These are phyloP conservation scores for Castanea crenata DNA, from an alignment of 306 rosid species.

Conservation along the genomic window DNA sequence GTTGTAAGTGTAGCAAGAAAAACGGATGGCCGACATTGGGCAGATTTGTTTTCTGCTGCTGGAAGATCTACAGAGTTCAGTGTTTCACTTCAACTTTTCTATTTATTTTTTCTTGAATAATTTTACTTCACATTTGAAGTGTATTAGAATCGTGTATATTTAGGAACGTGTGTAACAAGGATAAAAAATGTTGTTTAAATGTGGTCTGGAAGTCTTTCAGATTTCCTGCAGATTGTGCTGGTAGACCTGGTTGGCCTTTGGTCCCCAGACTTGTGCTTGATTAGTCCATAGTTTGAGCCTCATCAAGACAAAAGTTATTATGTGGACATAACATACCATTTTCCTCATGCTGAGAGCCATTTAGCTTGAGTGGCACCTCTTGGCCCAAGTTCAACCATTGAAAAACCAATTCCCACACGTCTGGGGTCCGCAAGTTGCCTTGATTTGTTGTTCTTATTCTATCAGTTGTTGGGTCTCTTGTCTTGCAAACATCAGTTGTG, in stretches of 20 bases:
- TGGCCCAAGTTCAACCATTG: no score
- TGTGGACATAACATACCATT: neutral
- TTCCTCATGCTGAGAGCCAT: no score
- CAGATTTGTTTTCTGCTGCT: constrained; percentile 90
- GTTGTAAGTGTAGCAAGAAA: constrained; percentile 98
- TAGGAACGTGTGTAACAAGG: neutral
- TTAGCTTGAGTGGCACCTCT: no score
- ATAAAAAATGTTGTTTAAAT: neutral
- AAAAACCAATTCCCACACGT: neutral
- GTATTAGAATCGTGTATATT: neutral
- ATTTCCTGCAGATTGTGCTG: neutral
- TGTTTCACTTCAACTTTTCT: constrained; percentile 10
- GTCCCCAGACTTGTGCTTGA: neutral
- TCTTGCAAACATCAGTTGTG: neutral
- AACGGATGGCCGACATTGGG: constrained; percentile 99
- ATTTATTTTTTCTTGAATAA: constrained; percentile 18
- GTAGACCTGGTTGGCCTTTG: constrained; percentile 3
- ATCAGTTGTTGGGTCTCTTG: neutral
- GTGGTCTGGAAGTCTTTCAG: neutral
- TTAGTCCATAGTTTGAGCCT: neutral
- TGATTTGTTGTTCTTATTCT: neutral
- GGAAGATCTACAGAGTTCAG: constrained; percentile 94
- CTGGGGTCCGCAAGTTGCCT: neutral
- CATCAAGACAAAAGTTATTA: neutral
- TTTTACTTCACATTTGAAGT: constrained; percentile 14